phyloP scores from a whole-genome alignment of 2,329 filamentous ascomycete genomes.

The Dactylellina parvicollis region DNA sequence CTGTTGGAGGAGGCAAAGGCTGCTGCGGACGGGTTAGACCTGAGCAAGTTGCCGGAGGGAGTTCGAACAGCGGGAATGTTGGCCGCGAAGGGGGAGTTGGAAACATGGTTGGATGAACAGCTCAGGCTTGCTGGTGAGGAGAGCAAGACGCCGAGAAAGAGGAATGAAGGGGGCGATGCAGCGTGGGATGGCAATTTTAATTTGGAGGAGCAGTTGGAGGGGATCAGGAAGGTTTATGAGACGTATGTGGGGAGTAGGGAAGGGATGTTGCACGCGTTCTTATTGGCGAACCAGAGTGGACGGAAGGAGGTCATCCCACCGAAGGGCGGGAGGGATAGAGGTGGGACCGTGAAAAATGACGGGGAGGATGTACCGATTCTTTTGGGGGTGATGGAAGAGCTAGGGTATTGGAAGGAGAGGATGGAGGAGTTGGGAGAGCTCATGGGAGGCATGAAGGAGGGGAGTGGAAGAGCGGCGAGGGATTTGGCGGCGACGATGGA shows the following conservation, averaged over 20 bases:
- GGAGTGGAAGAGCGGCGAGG: conserved; percentile 21
- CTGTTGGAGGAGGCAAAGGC: conserved; percentile 27
- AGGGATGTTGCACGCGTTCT: conserved; percentile 43
- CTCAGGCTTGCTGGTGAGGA: conserved; percentile 41
- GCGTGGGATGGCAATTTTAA: conserved; percentile 16
- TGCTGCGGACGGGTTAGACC: conserved; percentile 9
- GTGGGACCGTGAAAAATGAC: not conserved
- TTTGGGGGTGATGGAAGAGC: conserved; percentile 33
- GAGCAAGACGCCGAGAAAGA: conserved; percentile 44
- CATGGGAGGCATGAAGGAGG: conserved; percentile 46
- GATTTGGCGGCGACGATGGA: conserved; percentile 41
- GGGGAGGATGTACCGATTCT: conserved; percentile 27
- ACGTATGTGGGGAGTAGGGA: conserved; percentile 40
- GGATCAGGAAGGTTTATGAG: conserved; percentile 39
- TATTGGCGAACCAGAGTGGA: conserved; percentile 35
- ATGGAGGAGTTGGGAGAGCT: conserved; percentile 44
- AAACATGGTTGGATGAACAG: conserved; percentile 50
- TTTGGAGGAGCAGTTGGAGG: conserved; percentile 21
- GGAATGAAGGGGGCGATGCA: conserved; percentile 7
- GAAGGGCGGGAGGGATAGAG: conserved; percentile 25
- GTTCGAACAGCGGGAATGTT: conserved; percentile 40
- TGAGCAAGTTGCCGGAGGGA: conserved; percentile 26
- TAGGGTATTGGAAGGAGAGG: conserved; percentile 34
- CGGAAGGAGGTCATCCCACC: conserved; percentile 44
- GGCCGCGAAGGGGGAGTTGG: conserved; percentile 41